phyloP scores from a whole-genome alignment of 352 stramenopile species.

The Phytopythium montanum region DNA sequence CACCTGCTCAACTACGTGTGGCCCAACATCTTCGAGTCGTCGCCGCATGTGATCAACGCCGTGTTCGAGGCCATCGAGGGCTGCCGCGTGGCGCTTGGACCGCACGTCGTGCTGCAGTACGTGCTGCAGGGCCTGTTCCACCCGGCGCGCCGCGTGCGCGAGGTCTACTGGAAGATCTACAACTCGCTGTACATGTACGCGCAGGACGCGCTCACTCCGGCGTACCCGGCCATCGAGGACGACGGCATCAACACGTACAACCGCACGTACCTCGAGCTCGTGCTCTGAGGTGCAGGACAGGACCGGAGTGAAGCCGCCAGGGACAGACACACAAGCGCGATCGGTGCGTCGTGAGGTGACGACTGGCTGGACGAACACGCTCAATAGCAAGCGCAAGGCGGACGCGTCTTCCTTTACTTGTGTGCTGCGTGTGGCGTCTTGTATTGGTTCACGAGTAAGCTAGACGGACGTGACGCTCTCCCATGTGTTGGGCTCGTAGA shows the following conservation, averaged over 20 bases:
- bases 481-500: constrained; percentile 90
- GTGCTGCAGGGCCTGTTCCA: constrained; percentile 98
- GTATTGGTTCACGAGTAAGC: background rate
- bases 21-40: constrained; percentile 99
- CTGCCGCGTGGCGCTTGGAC: constrained; percentile 94
- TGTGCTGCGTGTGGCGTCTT: too few species aligned
- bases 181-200: constrained; percentile 99
- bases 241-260: constrained; percentile 95
- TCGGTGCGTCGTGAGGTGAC: background rate
- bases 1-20: constrained; percentile 99
- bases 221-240: constrained; percentile 95
- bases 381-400: background rate
- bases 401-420: too few species aligned
- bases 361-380: background rate
- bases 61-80: constrained; percentile 98
- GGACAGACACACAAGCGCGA: too few species aligned
- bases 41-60: constrained; percentile 98
- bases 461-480: constrained; percentile 71
- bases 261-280: constrained; percentile 93
- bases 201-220: constrained; percentile 95
- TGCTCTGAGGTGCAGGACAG: constrained; percentile 48
- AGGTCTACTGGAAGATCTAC: constrained; percentile 99
- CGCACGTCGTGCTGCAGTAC: constrained; percentile 97
- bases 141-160: constrained; percentile 95
- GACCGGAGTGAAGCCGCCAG: background rate